These are phyloP conservation scores for Melanopsichium pennsylvanicum DNA, from an alignment of 1,284 basidiomycete species.

Conservation along the genomic window DNA sequence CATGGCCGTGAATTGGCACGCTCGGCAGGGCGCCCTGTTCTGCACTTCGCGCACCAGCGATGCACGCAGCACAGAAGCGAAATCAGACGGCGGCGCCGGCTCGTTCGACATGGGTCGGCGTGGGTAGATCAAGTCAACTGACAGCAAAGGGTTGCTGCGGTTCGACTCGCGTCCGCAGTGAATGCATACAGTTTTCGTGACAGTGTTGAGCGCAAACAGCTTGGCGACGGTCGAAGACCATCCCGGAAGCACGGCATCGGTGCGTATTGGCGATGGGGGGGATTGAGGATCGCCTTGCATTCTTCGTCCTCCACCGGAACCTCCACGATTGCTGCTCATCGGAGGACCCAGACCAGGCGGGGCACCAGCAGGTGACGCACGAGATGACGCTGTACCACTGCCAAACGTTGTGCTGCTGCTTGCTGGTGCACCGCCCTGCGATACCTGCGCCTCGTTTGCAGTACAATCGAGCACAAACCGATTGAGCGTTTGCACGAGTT, in stretches of 20 bases:
- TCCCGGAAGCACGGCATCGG: slow-evolving; percentile 2
- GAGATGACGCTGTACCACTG: background rate
- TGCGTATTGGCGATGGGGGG: slow-evolving; percentile 5
- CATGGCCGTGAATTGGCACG: slow-evolving; percentile 70
- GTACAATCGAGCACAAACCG: slow-evolving; percentile 81
- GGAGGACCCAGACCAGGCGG: slow-evolving; percentile 40
- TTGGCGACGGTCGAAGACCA: slow-evolving; percentile 13
- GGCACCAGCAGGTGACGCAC: slow-evolving; percentile 19
- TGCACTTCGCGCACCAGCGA: slow-evolving; percentile 83
- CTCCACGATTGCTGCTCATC: slow-evolving; percentile 31
- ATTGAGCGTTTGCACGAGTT: slow-evolving; percentile 93
- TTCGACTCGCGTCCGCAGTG: slow-evolving; percentile 78
- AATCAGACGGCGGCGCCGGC: slow-evolving; percentile 70
- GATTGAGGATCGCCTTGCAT: slow-evolving; percentile 6
- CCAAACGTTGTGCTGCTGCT: too few relatives aligned
- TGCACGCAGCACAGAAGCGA: slow-evolving; percentile 76
- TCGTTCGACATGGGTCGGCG: slow-evolving; percentile 74
- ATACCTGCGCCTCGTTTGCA: slow-evolving; percentile 37
- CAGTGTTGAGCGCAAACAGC: slow-evolving; percentile 39
- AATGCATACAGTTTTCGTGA: slow-evolving; percentile 73
- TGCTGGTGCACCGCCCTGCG: background rate
- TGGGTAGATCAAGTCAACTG: slow-evolving; percentile 86
- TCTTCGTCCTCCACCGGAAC: slow-evolving; percentile 10
- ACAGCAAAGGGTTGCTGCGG: slow-evolving; percentile 48
- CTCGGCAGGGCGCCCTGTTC: slow-evolving; percentile 84